phyloP scores from a whole-genome alignment of 805 yeast species.

The Wickerhamomyces canadensis region DNA sequence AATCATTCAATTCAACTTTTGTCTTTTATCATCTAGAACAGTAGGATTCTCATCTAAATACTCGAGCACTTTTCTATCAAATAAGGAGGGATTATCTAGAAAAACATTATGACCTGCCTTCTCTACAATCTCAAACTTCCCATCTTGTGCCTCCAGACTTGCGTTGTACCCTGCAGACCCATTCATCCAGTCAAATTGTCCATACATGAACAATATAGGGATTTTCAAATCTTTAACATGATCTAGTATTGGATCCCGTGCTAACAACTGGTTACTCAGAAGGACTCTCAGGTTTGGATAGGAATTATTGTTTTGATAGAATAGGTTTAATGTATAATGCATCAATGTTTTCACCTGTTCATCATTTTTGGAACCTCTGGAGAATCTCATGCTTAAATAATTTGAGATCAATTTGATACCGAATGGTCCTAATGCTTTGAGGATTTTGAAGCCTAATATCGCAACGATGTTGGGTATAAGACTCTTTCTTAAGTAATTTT shows the following conservation, averaged over 20 bases:
- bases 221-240: constrained; percentile 37
- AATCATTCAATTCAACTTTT: neutral
- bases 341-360: constrained; percentile 15
- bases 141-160: constrained; percentile 16
- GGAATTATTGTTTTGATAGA: constrained; percentile 18
- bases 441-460: constrained; percentile 37
- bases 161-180: constrained; percentile 40
- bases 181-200: constrained; percentile 74
- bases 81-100: constrained; percentile 54
- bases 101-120: constrained; percentile 75
- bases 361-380: constrained; percentile 15
- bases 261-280: constrained; percentile 35
- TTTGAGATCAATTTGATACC: constrained; percentile 33
- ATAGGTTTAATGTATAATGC: constrained; percentile 17
- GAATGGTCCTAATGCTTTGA: constrained; percentile 40
- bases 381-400: constrained; percentile 27
- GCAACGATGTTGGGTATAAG: constrained; percentile 28
- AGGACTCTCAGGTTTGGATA: constrained; percentile 12
- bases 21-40: no score
- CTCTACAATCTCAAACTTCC: constrained; percentile 28
- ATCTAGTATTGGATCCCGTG: constrained; percentile 62
- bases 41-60: constrained; percentile 18
- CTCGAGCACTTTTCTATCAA: constrained; percentile 40
- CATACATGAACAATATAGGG: constrained; percentile 39
- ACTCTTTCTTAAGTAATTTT: constrained; percentile 21